phyloP scores from a whole-genome alignment of 768 basidiomycete species.

The Sarcomyxa edulis region DNA sequence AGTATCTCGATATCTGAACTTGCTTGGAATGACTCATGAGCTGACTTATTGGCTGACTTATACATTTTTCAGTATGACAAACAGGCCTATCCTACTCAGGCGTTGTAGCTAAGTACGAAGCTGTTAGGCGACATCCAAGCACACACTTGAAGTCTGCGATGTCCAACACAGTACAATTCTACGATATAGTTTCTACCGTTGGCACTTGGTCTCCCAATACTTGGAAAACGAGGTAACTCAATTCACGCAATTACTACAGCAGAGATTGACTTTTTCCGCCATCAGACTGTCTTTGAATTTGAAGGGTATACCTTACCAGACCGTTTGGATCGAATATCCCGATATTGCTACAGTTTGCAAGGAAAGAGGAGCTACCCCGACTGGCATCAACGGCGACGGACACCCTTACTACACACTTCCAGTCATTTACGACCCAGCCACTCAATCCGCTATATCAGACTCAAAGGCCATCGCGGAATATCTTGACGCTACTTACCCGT shows the following conservation, averaged over 20 bases:
- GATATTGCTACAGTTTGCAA: conserved; percentile 30
- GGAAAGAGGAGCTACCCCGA: conserved; percentile 25
- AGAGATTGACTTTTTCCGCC: neutral
- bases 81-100: no score
- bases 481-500: conserved; percentile 38
- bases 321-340: conserved; percentile 36
- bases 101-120: no score
- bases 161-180: no score
- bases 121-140: no score
- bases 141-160: no score
- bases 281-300: conserved; percentile 14
- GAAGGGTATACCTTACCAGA: conserved; percentile 25
- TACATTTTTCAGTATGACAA: no score
- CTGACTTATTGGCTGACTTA: no score
- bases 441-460: conserved; percentile 26
- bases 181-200: no score
- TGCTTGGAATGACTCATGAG: no score
- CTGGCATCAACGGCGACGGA: conserved; percentile 12
- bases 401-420: conserved; percentile 31
- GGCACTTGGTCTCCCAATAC: conserved; percentile 44
- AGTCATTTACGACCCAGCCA: conserved; percentile 32
- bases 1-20: no score
- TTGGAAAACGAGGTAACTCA: conserved; percentile 35
- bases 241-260: neutral
- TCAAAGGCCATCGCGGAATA: conserved; percentile 34